Evolutionary conservation across 805 yeast species (phyloP).

Genomic region (Candida namnaoensis): DNA sequence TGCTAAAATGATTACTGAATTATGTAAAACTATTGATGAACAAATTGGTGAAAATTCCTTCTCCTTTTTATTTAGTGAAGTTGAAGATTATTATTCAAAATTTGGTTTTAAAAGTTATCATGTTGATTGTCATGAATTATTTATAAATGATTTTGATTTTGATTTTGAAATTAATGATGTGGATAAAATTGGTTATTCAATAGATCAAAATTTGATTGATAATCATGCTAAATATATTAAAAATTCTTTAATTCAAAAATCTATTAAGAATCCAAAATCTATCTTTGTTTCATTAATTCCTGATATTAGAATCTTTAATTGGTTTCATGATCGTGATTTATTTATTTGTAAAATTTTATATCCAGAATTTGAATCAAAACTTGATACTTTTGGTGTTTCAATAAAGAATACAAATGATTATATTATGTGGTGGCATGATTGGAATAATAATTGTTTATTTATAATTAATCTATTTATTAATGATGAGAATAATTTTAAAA

Average conservation of each 20-base stretch:
- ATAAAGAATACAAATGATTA: conserved; percentile 20
- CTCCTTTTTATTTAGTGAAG: conserved; percentile 58
- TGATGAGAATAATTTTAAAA: conserved; percentile 2
- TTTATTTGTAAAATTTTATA: conserved; percentile 19
- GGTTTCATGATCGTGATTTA: conserved; percentile 33
- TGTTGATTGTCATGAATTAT: conserved; percentile 24
- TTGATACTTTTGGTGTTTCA: conserved; percentile 21
- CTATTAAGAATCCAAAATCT: conserved; percentile 10
- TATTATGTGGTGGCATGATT: conserved; percentile 37
- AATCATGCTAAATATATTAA: conserved; percentile 16
- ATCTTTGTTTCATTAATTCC: conserved; percentile 25
- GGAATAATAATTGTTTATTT: conserved; percentile 22
- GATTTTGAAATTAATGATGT: not conserved
- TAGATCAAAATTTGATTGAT: conserved; percentile 11
- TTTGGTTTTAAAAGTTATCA: conserved; percentile 46
- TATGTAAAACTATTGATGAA: conserved; percentile 26
- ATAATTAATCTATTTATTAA: conserved; percentile 17
- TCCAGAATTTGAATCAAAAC: conserved; percentile 15
- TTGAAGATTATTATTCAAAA: conserved; percentile 58
- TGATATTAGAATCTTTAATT: conserved; percentile 25
- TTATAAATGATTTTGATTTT: conserved; percentile 7
- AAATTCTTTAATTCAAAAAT: conserved; percentile 8
- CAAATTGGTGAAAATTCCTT: conserved; percentile 15
- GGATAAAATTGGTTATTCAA: not conserved
- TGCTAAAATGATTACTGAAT: conserved; percentile 29